Conservation (phyloP, 202 grass and related monocot species). For the Zoysia matrella region DNA sequence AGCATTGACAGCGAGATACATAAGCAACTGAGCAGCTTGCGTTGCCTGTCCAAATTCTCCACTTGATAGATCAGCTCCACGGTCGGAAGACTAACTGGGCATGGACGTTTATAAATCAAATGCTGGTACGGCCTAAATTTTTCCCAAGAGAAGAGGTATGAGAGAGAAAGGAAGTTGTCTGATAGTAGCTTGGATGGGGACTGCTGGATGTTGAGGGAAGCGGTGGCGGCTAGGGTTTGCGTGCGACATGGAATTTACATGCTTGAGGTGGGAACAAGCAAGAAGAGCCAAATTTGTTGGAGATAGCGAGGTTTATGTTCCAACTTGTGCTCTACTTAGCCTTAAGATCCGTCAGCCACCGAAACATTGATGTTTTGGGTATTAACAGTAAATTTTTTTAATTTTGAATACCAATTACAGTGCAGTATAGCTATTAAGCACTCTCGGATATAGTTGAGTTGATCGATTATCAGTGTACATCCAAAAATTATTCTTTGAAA, state of each 20-base stretch:
- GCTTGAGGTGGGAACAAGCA: not conserved
- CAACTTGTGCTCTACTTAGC: not conserved
- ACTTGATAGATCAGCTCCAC: conserved; percentile 5
- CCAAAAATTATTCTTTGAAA: too few species aligned
- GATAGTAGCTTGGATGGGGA: not conserved
- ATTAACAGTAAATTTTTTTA: too few species aligned
- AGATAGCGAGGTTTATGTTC: not conserved
- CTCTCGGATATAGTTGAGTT: too few species aligned
- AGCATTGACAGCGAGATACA: not conserved
- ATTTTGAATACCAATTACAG: not conserved
- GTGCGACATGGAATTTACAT: not conserved
- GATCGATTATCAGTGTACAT: too few species aligned
- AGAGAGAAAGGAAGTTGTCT: too few species aligned
- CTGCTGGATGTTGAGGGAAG: not conserved
- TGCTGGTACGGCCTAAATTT: not conserved
- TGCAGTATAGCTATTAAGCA: not conserved
- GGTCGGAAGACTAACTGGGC: not conserved
- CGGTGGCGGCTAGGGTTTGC: not conserved
- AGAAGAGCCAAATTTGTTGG: not conserved
- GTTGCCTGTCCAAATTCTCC: conserved; percentile 20
- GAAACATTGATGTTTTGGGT: not conserved
- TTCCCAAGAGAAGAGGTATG: conserved; percentile 9
- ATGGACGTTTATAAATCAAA: not conserved
- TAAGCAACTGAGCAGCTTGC: not conserved
- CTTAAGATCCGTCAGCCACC: not conserved